phyloP scores from a whole-genome alignment of 441 rosid genomes.

The Syzygium syzygioides region DNA sequence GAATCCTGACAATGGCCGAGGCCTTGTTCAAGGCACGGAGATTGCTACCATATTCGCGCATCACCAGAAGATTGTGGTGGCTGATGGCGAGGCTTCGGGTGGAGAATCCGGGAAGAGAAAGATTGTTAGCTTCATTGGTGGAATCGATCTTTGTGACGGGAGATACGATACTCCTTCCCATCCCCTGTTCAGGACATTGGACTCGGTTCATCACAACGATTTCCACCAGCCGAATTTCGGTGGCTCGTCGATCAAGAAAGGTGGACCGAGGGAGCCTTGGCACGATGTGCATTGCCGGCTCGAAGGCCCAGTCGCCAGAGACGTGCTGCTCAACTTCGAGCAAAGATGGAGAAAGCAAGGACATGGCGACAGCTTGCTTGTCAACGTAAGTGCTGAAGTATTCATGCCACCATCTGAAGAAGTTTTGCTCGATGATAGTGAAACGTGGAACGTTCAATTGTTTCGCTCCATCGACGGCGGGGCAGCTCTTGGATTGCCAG shows the following conservation, averaged over 20 bases:
- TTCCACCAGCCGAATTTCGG: slow-evolving; percentile 25
- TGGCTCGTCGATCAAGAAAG: slow-evolving; percentile 17
- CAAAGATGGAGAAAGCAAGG: slow-evolving; percentile 34
- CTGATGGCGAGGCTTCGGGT: slow-evolving; percentile 10
- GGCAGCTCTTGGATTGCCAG: slow-evolving; percentile 22
- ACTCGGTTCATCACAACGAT: slow-evolving; percentile 15
- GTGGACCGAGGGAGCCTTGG: slow-evolving; percentile 41
- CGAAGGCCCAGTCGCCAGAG: slow-evolving; percentile 28
- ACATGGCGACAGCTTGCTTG: slow-evolving; percentile 7
- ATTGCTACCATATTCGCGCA: slow-evolving; percentile 30
- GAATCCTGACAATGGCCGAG: slow-evolving; percentile 20
- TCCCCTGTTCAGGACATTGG: slow-evolving; percentile 20
- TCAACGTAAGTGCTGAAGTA: slow-evolving; percentile 1
- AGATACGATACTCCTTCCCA: slow-evolving; percentile 31
- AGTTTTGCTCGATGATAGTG: slow-evolving; percentile 8
- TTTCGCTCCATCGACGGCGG: slow-evolving; percentile 32
- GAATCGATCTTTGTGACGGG: slow-evolving; percentile 30
- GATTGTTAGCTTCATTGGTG: slow-evolving; percentile 29
- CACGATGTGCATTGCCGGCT: slow-evolving; percentile 26
- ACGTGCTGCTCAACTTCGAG: slow-evolving; percentile 31
- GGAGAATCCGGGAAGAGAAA: slow-evolving; percentile 3
- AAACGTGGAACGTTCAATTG: slow-evolving; percentile 30
- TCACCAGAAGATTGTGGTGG: slow-evolving; percentile 30
- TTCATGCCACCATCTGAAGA: slow-evolving; percentile 15
- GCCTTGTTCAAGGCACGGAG: slow-evolving; percentile 21